phyloP scores from a whole-genome alignment of 1,284 basidiomycete genomes.

The Polyporus tsugae region DNA sequence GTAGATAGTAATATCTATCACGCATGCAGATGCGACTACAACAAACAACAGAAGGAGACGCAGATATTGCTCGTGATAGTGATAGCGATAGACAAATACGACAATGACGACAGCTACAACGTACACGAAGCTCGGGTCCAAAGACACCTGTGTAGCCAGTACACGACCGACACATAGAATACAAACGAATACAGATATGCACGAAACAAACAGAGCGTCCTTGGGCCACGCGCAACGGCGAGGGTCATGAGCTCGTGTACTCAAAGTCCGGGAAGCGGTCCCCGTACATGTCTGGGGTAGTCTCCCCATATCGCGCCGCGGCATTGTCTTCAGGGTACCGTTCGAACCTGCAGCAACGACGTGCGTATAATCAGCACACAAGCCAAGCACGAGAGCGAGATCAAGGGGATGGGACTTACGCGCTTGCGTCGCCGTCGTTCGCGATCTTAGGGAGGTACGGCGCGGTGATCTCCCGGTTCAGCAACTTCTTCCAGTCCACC shows the following conservation, averaged over 20 bases:
- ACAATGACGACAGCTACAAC: background rate
- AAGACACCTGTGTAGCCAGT: background rate
- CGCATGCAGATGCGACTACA: conserved; percentile 1
- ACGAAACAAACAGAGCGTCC: background rate
- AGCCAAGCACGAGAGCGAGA: background rate
- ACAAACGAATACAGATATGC: background rate
- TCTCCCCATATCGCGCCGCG: conserved; percentile 63
- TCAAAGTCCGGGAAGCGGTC: conserved; percentile 73
- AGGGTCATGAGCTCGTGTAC: conserved; percentile 47
- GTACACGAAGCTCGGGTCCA: background rate
- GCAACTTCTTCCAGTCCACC: conserved; percentile 93
- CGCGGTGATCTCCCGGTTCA: conserved; percentile 91
- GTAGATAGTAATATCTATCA: background rate
- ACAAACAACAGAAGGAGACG: background rate
- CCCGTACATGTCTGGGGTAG: conserved; percentile 64
- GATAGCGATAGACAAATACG: background rate
- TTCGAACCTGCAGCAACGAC: conserved; percentile 65
- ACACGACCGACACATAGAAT: background rate
- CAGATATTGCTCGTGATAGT: background rate
- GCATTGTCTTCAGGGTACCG: conserved; percentile 78
- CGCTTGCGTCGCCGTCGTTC: conserved; percentile 90
- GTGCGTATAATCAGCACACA: conserved; percentile 7
- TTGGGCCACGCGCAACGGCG: too few relatives aligned
- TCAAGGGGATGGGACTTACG: conserved; percentile 61
- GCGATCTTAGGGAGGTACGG: conserved; percentile 92